These are phyloP conservation scores for Capsicum chinense DNA, from an alignment of 257 asterid species.

Conservation along the genomic window DNA sequence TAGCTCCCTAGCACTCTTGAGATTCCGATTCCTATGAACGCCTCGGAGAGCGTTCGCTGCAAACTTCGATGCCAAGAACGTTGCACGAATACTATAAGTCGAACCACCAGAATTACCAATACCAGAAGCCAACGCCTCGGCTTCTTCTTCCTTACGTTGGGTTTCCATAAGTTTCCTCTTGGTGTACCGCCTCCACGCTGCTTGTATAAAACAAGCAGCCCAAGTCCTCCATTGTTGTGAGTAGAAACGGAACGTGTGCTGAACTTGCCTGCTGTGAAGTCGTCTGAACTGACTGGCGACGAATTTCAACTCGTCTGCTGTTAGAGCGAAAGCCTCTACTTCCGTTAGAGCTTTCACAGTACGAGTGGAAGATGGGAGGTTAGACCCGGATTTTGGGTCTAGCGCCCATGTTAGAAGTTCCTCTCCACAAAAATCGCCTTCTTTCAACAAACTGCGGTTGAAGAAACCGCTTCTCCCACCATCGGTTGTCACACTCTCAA, in stretches of 20 bases:
- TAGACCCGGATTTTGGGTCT: constrained; percentile 87
- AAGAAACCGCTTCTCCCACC: constrained; percentile 98
- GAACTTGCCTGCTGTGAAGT: constrained; percentile 97
- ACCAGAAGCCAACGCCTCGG: constrained; percentile 47
- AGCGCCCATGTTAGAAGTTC: constrained; percentile 99
- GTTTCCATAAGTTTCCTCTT: constrained; percentile 76
- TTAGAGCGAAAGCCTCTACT: constrained; percentile 89
- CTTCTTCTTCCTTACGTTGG: constrained; percentile 71
- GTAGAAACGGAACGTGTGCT: constrained; percentile 97
- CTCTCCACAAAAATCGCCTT: constrained; percentile 96
- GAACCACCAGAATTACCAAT: constrained; percentile 49
- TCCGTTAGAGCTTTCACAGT: constrained; percentile 84
- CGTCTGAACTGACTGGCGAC: constrained; percentile 96
- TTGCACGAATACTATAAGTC: constrained; percentile 77
- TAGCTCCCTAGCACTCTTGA: constrained; percentile 80
- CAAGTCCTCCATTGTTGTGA: constrained; percentile 99
- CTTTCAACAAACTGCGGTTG: constrained; percentile 83
- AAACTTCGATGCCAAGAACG: constrained; percentile 79
- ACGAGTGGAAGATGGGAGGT: constrained; percentile 92
- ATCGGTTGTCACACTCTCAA: constrained; percentile 96
- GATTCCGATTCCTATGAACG: constrained; percentile 85
- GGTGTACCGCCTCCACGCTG: constrained; percentile 92
- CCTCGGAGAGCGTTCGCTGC: constrained; percentile 91
- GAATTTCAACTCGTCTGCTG: constrained; percentile 88
- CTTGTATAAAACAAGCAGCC: constrained; percentile 97